Evolutionary conservation across 2,329 filamentous ascomycete species (phyloP), one percentile per base, ranked within the genome.

Genomic region (Amesomyces nigricolor): DNA sequence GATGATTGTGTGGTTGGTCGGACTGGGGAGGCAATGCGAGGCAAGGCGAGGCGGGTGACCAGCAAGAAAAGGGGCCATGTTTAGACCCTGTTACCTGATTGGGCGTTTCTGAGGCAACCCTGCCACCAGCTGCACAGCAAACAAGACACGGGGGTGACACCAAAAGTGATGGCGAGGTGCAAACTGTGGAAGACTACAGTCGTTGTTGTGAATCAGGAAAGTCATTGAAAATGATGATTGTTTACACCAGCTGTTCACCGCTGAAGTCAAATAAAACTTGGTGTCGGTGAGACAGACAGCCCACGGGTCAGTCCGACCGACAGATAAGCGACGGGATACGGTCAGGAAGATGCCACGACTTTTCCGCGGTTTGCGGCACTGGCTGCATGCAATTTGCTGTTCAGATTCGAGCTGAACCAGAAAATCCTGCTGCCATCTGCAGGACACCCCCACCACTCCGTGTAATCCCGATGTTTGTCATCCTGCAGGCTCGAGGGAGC

Each of bases 51-150:
- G 14, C 14, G 22, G 22, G 22, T 26, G 22, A 26, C 22, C 13
- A 17, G 13, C 14, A 16, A 30, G 19, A 54, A 58, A 56, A 57
- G 51, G 48, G 50, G 54, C 45, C n/a, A 26, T 56, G 50, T 57
- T 53, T 62, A 54, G 51, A 19, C 40, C 39, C 32, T 14, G 49
- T 56, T 56, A 40, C 57, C 35, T 54, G 47, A 61, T 58, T 58
- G 58, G 60, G 55, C 57, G 59, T 64, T 63, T 63, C 61, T 58
- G 46, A 58, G 61, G 62, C 61, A 63, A 64, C 62, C 53, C 53
- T 55, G 60, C 52, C 51, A 32, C 32, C 13, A 11, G 14, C n/a
- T 17, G 19, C 4, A 16, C 29, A 19, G 37, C 19, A 26, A 48
- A 26, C 42, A 26, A 32, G 32, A 35, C 32, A 7, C 35, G 14